These are phyloP conservation scores for Monilinia laxa DNA, from an alignment of 2,329 filamentous ascomycete species.

Conservation along the genomic window DNA sequence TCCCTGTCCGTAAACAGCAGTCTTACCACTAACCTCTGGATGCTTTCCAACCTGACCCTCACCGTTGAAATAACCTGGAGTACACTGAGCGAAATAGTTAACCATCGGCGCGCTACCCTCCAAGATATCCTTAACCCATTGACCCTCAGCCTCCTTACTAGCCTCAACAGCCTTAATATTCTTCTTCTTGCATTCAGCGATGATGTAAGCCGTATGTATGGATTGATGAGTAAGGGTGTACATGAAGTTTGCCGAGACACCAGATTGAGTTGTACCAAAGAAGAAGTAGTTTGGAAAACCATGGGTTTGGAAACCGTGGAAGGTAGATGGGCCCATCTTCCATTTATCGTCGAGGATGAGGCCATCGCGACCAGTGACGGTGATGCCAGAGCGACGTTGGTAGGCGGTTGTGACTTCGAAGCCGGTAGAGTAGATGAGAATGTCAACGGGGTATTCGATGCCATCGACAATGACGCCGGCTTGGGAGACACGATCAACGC, in stretches of 20 bases:
- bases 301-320: conserved; percentile 20
- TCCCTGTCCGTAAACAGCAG: conserved; percentile 4
- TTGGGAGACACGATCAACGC: conserved; percentile 43
- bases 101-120: conserved; percentile 2
- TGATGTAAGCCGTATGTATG: conserved; percentile 15
- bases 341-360: conserved; percentile 19
- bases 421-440: conserved; percentile 58
- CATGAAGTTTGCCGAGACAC: conserved; percentile 22
- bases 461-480: conserved; percentile 48
- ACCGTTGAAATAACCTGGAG: conserved; percentile 20
- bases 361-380: neutral
- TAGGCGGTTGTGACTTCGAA: conserved; percentile 50
- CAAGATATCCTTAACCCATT: conserved; percentile 16
- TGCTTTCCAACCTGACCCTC: conserved; percentile 15
- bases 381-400: conserved; percentile 17
- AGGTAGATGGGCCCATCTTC: conserved; percentile 9
- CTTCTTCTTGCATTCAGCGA: conserved; percentile 8
- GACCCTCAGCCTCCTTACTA: neutral
- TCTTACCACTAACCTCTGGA: neutral
- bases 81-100: conserved; percentile 8
- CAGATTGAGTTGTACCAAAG: conserved; percentile 17
- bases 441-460: conserved; percentile 50
- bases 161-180: conserved; percentile 13
- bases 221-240: conserved; percentile 9
- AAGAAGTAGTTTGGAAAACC: conserved; percentile 22